These are phyloP conservation scores for Jaapia argillacea DNA, from an alignment of 768 basidiomycete genomes.

Conservation along the genomic window DNA sequence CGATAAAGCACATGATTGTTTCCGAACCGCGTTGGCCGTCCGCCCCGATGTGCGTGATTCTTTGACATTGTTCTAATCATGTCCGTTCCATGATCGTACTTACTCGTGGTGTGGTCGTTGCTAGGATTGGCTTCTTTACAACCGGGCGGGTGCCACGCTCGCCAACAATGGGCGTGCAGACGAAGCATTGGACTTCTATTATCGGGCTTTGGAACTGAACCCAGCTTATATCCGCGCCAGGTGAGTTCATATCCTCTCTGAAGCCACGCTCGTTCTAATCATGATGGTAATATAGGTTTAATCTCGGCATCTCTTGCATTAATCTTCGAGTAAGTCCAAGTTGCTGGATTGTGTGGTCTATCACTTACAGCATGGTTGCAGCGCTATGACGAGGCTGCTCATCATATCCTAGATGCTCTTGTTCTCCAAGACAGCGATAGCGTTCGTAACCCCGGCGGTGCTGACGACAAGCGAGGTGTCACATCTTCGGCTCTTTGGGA, in stretches of 20 bases:
- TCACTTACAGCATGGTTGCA: constrained; percentile 19
- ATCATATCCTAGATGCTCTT: constrained; percentile 82
- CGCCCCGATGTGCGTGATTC: constrained; percentile 65
- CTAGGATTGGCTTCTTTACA: constrained; percentile 89
- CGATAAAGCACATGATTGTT: constrained; percentile 88
- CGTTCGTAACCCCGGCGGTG: constrained; percentile 33
- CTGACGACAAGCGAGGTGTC: constrained; percentile 54
- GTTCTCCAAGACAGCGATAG: constrained; percentile 83
- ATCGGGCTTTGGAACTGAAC: constrained; percentile 76
- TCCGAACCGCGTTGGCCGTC: constrained; percentile 77
- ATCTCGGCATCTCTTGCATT: constrained; percentile 87
- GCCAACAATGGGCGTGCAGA: constrained; percentile 78
- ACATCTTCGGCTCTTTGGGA: constrained; percentile 81
- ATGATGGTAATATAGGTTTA: constrained; percentile 50
- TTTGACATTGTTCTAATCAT: no score
- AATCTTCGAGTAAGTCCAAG: constrained; percentile 60
- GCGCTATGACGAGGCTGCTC: constrained; percentile 82
- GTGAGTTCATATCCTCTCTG: constrained; percentile 32
- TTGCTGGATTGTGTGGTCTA: constrained; percentile 6
- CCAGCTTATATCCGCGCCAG: constrained; percentile 87
- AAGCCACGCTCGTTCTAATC: constrained; percentile 1
- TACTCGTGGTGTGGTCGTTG: background rate
- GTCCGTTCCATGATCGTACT: background rate
- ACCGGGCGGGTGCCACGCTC: constrained; percentile 89
- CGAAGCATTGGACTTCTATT: constrained; percentile 83